Percentiles rank a stretch among this genome's conserved stretches.
Conservation (phyloP, 352 stramenopile genomes). For the Phytophthora macrochlamydospora region DNA sequence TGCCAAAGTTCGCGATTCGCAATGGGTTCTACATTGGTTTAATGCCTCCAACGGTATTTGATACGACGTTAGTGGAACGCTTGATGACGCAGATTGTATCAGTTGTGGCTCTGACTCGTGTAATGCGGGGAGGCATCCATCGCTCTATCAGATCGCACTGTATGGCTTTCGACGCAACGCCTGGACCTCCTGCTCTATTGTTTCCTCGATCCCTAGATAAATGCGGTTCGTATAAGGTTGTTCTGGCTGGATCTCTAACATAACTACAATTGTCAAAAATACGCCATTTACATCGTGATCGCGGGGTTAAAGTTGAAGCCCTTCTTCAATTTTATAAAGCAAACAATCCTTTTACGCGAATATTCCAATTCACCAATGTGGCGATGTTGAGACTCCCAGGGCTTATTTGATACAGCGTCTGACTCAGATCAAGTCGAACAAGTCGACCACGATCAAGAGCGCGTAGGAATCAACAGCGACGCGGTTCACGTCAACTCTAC, state of each 20-base stretch:
- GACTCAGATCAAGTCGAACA: not conserved
- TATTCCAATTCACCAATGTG: not conserved
- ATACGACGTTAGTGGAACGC: not conserved
- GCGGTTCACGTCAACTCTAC: not conserved
- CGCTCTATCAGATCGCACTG: slow-evolving; percentile 8
- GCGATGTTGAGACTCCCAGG: not conserved
- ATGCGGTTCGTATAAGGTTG: not conserved
- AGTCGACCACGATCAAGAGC: not conserved
- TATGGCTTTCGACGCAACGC: slow-evolving; percentile 9
- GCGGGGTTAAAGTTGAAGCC: not conserved
- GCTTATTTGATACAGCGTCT: not conserved
- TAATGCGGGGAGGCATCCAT: slow-evolving; percentile 4
- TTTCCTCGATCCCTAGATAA: not conserved
- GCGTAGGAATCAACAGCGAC: not conserved
- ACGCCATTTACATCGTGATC: not conserved
- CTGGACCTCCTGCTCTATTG: slow-evolving; percentile 5
- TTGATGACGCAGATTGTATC: slow-evolving; percentile 12
- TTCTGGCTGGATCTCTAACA: not conserved
- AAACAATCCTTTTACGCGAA: not conserved
- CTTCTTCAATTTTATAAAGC: slow-evolving; percentile 5
- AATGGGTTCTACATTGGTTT: slow-evolving; percentile 6
- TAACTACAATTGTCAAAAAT: not conserved
- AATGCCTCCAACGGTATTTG: not conserved
- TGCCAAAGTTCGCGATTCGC: slow-evolving; percentile 9
- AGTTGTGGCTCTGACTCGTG: not conserved